Evolutionary conservation across 2,329 filamentous ascomycete genomes (phyloP), one percentile per base, ranked within the genome.

Genomic region (Alternaria sp.): DNA sequence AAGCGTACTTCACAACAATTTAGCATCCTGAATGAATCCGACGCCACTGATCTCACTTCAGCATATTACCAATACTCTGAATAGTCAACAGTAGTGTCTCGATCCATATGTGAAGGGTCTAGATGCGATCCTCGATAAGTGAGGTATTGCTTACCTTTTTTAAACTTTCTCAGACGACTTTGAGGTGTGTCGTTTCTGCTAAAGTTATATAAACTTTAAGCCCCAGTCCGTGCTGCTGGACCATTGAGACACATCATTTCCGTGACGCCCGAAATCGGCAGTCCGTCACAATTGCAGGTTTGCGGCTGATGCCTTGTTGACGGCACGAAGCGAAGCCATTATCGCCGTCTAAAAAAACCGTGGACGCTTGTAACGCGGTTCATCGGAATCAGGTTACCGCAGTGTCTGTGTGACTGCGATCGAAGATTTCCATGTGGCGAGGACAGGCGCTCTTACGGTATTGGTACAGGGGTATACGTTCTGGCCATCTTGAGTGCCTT

Each of bases 221-320:
- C 44, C n/a, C 44, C 21, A 21, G 41, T 46, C 41, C 46, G 48
- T 54, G 21, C 33, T 41, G 34, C n/a, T 36, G 44, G 41, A 23
- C 28, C 21, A 23, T 33, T 34, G 49, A 51, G 37, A 41, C 39
- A 29, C 23, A 31, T 48, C 41, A 48, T 46, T 23, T 46, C 26
- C 49, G 40, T 41, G 29, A 39, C 26, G 24, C 41, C 29, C 29
- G 42, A 33, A 17, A 42, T 45, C 36, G 51, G 46, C 51, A 46
- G 29, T 33, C 44, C 13, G 34, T 58, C 31, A 45, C 44, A 54
- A n/a, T 54, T 44, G 51, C 55, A 58, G 51, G 31, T 50, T 34
- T 37, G 44, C 42, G 42, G 51, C 53, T 49, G 36, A 54, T 31
- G 46, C 42, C 24, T 41, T 26, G 28, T 26, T 21, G 17, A 31